Evolutionary conservation across 106 monocot genomes (phyloP), one percentile per base, ranked within the genome.

Genomic region (Ottelia alismoides): DNA sequence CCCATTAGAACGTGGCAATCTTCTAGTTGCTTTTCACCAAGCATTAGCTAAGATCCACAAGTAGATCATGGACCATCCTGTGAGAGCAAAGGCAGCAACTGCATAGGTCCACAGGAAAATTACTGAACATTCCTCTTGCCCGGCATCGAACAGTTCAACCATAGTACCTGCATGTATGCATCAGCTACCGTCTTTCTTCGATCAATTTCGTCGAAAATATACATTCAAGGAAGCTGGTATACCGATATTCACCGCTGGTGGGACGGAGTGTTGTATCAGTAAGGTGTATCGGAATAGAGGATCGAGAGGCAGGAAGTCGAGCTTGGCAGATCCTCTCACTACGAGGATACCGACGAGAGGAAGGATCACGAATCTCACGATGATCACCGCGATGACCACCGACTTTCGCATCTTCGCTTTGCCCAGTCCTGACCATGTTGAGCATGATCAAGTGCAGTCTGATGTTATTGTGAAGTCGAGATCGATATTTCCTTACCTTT

Each of bases 211-310:
- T 40, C 9, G 35, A 40, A 40, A 40, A 40, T 14, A 18, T 9
- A 25, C 9, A 40, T 11, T 14, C 32, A 49, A 45, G 53, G 11
- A 55, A 19, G 52, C 1, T 14, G 26, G 9, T 28, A 26, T 84
- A 79, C 84, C 75, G 5, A 84, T 67, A 28, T 69, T 71, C 64
- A 75, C 68, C 2, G 78, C 84, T 57, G 84, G 84, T 28, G 79
- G 76, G 17, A 79, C 30, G 1, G 73, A 54, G 51, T 70, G 80
- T 45, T 73, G 84, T 46, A 76, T 63, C 69, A 85, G 61, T 4
- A 80, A 67, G 11, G 76, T 73, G 53, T 76, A 85, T 30, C 47
- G 69, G 24, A 71, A 80, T 51, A 85, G n/a, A 2, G 84, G 84
- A 57, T 85, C 79, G 19, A 58, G 45, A 22, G 79, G 65, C 9